A percentile compares a stretch with the other conserved stretches of the same genome.
Evolutionary conservation across 2,329 filamentous ascomycete species (phyloP).

Genomic region (Aspergillus hiratsukae): DNA sequence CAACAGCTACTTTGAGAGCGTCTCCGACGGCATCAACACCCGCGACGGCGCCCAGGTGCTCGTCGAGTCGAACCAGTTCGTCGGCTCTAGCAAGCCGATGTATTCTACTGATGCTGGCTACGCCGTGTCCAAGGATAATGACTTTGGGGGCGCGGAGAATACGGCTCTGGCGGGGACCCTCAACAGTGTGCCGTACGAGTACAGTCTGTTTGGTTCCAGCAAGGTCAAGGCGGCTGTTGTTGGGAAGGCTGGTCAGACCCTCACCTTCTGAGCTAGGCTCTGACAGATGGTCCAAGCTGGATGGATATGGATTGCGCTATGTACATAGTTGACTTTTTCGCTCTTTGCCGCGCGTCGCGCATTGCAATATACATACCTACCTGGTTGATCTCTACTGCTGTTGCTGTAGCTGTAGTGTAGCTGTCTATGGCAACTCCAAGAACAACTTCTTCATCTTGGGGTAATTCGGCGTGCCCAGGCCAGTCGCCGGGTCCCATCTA

Average conservation of each 20-base stretch:
- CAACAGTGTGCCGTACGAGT: slow-evolving; percentile 50
- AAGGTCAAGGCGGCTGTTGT: slow-evolving; percentile 45
- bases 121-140: slow-evolving; percentile 43
- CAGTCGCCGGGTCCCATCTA: slow-evolving; percentile 29
- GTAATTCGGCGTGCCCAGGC: slow-evolving; percentile 30
- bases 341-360: background rate
- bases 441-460: slow-evolving; percentile 27
- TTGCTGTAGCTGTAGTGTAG: too few relatives aligned
- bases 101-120: slow-evolving; percentile 46
- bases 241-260: slow-evolving; percentile 31
- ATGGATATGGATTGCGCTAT: background rate
- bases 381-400: background rate
- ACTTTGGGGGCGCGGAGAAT: slow-evolving; percentile 47
- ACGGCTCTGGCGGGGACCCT: slow-evolving; percentile 50
- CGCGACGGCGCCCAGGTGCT: slow-evolving; percentile 56
- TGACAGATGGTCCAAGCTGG: background rate
- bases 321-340: background rate
- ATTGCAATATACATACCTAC: background rate
- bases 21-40: slow-evolving; percentile 53
- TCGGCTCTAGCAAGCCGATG: slow-evolving; percentile 41
- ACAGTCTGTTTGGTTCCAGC: slow-evolving; percentile 48
- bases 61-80: slow-evolving; percentile 53
- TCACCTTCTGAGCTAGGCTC: slow-evolving; percentile 29
- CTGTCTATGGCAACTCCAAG: slow-evolving; percentile 19
- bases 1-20: slow-evolving; percentile 49